Conservation (phyloP, 1,284 basidiomycete genomes). For the Naganishia sp. region DNA sequence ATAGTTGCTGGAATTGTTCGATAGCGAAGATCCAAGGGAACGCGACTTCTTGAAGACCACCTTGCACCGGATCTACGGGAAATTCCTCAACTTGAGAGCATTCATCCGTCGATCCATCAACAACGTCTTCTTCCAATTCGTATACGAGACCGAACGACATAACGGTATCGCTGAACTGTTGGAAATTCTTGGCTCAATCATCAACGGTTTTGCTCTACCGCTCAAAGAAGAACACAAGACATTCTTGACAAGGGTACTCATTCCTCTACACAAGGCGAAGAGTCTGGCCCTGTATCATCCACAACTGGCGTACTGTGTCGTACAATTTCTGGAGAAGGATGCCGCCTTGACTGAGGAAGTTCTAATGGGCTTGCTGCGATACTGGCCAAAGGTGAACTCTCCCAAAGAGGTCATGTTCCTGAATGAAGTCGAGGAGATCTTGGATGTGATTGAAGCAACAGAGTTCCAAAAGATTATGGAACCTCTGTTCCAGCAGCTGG, state of each 20-base stretch:
- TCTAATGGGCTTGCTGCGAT: slow-evolving; percentile 88
- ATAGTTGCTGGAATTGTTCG: slow-evolving; percentile 92
- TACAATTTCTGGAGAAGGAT: slow-evolving; percentile 99
- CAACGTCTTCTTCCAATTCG: slow-evolving; percentile 99
- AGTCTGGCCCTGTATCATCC: slow-evolving; percentile 95
- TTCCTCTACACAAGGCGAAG: slow-evolving; percentile 98
- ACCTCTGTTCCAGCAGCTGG: slow-evolving; percentile 90
- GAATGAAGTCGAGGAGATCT: slow-evolving; percentile 98
- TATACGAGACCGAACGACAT: slow-evolving; percentile 98
- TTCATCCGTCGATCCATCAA: slow-evolving; percentile 99
- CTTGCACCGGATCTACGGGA: slow-evolving; percentile 97
- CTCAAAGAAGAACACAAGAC: slow-evolving; percentile 99
- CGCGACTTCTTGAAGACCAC: slow-evolving; percentile 99
- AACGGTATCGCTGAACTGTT: slow-evolving; percentile 98
- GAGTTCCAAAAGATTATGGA: slow-evolving; percentile 98
- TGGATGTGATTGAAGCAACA: slow-evolving; percentile 95
- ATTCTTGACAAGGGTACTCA: slow-evolving; percentile 92
- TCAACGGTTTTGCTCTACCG: slow-evolving; percentile 98
- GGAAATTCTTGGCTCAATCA: slow-evolving; percentile 98
- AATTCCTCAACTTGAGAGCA: slow-evolving; percentile 97
- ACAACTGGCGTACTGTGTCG: slow-evolving; percentile 97
- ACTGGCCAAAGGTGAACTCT: slow-evolving; percentile 99
- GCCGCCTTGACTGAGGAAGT: slow-evolving; percentile 90
- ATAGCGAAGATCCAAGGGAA: slow-evolving; percentile 97
- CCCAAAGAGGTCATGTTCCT: slow-evolving; percentile 99